These are phyloP conservation scores for Neocatenulostroma microsporum DNA, from an alignment of 2,329 filamentous ascomycete genomes.

Conservation along the genomic window DNA sequence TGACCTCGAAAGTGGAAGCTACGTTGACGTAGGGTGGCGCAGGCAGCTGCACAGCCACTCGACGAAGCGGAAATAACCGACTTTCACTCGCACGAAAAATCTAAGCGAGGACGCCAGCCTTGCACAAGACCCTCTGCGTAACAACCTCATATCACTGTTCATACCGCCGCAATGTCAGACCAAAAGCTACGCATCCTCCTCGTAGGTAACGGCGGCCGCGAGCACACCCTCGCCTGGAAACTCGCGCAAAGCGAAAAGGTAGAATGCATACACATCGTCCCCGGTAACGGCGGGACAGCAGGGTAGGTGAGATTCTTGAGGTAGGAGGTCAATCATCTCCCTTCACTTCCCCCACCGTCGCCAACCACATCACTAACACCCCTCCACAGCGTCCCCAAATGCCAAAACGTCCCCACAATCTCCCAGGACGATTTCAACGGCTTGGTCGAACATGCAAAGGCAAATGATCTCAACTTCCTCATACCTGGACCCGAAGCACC, in stretches of 20 bases:
- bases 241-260: slow-evolving; percentile 73
- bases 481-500: slow-evolving; percentile 88
- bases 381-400: slow-evolving; percentile 25
- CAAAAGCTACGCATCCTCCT: slow-evolving; percentile 62
- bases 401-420: slow-evolving; percentile 57
- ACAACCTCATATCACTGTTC: too few species aligned
- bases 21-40: too few species aligned
- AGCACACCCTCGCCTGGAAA: slow-evolving; percentile 94
- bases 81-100: too few species aligned
- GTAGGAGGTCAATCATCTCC: slow-evolving; percentile 4
- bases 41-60: too few species aligned
- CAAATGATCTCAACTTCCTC: slow-evolving; percentile 69
- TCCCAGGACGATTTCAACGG: slow-evolving; percentile 68
- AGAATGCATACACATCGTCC: slow-evolving; percentile 60
- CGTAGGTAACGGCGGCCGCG: slow-evolving; percentile 86
- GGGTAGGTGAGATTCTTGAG: slow-evolving; percentile 24
- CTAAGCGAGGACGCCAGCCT: too few species aligned
- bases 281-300: slow-evolving; percentile 83
- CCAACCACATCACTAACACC: slow-evolving; percentile 10
- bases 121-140: too few species aligned
- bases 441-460: slow-evolving; percentile 66
- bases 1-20: too few species aligned
- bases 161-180: too few species aligned
- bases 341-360: neutral
- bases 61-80: too few species aligned